Base-by-base conservation (phyloP, 2,329 filamentous ascomycete genomes). In the Hypoxylon sp. region DNA sequence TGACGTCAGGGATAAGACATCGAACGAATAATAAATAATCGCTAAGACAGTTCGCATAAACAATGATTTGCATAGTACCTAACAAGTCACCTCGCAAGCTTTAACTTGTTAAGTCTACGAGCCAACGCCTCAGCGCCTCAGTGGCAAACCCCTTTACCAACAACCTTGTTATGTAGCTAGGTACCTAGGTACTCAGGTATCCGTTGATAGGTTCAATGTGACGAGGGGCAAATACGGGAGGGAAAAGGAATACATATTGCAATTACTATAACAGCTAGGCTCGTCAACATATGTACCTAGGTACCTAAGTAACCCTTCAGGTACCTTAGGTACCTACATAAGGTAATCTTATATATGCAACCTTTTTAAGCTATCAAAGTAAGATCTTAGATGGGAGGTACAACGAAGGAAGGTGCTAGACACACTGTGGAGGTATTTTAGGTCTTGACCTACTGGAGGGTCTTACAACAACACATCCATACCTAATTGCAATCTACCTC, bases 1-100 rank as follows among this genome's bases (percentile, higher is more conserved):
- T 64, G 56, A 61, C 61, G 56, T 61, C 61, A 61, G 53, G 56
- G 61, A 47, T 41, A 46, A 56, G 26, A 47, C 50, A 30, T 44
- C 20, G 17, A 50, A 24, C 49, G 43, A 55, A 60, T 43, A n/a
- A 44, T 37, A 50, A 48, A 19, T 24, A 48, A 10, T 19, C 24
- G 24, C 44, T 46, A 46, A 44, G 43, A 46, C 43, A 47, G 44
- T 48, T 48, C 24, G 44, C 44, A 48, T 48, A 48, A 48, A 28
- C 24, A 48, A 28, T 47, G 20, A 47, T 15, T 47, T 4, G 22
- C 44, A 47, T 26, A 10, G 44, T 24, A 26, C 4, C 24, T 13
- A 26, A 13, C 22, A 19, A 26, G 24, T 8, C 13, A 48, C 24
- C 44, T 28, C 22, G 24, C 37, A 41, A 41, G 8, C 5, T 5